Percentiles rank a stretch among this genome's conserved stretches.
These are phyloP conservation scores for Oxalis stricta DNA, from an alignment of 441 rosid genomes.

Conservation along the genomic window DNA sequence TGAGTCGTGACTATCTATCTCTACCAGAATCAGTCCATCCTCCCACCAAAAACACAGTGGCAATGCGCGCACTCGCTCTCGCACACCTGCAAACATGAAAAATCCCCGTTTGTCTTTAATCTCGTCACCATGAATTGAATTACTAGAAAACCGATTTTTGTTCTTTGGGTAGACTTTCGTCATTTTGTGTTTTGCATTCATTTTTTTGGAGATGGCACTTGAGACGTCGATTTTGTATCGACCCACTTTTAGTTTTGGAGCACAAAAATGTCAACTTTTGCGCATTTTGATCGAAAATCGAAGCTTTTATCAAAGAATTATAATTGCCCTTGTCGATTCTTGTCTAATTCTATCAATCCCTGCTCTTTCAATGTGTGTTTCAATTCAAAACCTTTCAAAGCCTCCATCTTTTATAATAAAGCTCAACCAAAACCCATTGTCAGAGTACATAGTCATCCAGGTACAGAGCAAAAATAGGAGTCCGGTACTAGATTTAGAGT, in stretches of 20 bases:
- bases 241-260: slow-evolving; percentile 24
- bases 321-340: slow-evolving; percentile 14
- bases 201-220: slow-evolving; percentile 34
- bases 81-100: no score
- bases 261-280: slow-evolving; percentile 18
- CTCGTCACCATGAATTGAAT: no score
- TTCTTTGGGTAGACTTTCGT: no score
- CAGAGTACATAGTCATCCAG: slow-evolving; percentile 20
- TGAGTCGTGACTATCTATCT: no score
- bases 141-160: no score
- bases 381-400: slow-evolving; percentile 13
- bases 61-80: no score
- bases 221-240: slow-evolving; percentile 41
- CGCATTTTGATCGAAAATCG: slow-evolving; percentile 23
- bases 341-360: slow-evolving; percentile 10
- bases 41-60: no score
- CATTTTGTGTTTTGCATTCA: background rate
- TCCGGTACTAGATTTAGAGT: slow-evolving; percentile 18
- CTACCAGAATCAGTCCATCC: no score
- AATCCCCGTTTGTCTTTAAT: no score
- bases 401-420: slow-evolving; percentile 17
- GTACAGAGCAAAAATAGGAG: slow-evolving; percentile 10
- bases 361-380: slow-evolving; percentile 12
- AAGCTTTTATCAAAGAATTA: slow-evolving; percentile 16
- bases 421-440: slow-evolving; percentile 16